Evolutionary conservation across 2,329 filamentous ascomycete species (phyloP).

Genomic region (Thelonectria blattea): DNA sequence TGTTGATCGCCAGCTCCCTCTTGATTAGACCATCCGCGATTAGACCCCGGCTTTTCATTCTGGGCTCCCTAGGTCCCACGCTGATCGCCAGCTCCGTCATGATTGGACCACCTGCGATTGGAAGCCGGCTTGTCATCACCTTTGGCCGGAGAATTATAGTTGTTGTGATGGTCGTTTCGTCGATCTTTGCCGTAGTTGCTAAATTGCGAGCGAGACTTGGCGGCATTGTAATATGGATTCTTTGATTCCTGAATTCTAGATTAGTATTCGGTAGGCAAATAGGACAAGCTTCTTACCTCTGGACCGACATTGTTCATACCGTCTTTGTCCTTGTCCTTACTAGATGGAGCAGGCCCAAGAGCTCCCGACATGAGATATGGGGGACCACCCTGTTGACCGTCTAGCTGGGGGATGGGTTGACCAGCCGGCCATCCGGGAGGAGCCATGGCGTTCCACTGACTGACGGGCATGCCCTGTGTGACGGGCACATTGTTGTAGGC

Average conservation of each 20-base stretch:
- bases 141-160: slow-evolving; percentile 16
- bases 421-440: slow-evolving; percentile 29
- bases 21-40: not conserved
- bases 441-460: slow-evolving; percentile 31
- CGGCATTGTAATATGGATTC: slow-evolving; percentile 41
- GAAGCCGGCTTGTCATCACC: slow-evolving; percentile 13
- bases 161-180: slow-evolving; percentile 22
- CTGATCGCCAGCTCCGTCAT: slow-evolving; percentile 20
- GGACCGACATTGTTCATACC: slow-evolving; percentile 43
- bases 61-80: not conserved
- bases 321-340: slow-evolving; percentile 32
- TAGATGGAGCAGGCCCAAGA: slow-evolving; percentile 18
- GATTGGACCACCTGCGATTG: slow-evolving; percentile 21
- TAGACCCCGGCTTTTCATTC: slow-evolving; percentile 13
- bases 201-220: slow-evolving; percentile 27
- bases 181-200: slow-evolving; percentile 25
- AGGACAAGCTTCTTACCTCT: slow-evolving; percentile 21
- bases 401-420: slow-evolving; percentile 2
- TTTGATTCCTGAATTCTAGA: slow-evolving; percentile 18
- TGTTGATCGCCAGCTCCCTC: no score
- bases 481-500: slow-evolving; percentile 36
- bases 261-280: slow-evolving; percentile 9
- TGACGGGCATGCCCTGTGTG: slow-evolving; percentile 39
- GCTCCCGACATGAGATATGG: slow-evolving; percentile 15
- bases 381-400: slow-evolving; percentile 10